A percentile compares a stretch with the other conserved stretches of the same genome.
Evolutionary conservation across 345 rosid genomes (phyloP).

Genomic region (Laguncularia racemosa): DNA sequence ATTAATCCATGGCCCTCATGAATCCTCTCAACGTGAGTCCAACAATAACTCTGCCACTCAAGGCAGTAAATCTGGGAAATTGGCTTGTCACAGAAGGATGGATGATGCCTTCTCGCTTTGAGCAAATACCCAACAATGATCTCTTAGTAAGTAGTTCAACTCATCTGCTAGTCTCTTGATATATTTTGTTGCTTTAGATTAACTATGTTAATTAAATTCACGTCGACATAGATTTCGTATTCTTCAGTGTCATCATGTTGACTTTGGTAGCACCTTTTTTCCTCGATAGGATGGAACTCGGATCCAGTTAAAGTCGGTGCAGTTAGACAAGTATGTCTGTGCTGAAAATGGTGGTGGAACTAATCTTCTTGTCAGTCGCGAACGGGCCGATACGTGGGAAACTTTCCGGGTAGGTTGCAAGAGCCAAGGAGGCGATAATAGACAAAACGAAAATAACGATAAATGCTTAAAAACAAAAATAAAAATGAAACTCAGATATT

Average conservation of each 20-base stretch:
- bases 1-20: too few relatives aligned
- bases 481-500: too few relatives aligned
- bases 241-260: neutral
- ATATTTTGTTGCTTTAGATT: too few relatives aligned
- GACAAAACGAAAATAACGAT: too few relatives aligned
- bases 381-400: constrained; percentile 25
- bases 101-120: constrained; percentile 3
- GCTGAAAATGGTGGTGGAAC: constrained; percentile 26
- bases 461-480: too few relatives aligned
- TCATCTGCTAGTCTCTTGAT: neutral
- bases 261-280: neutral
- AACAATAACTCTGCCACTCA: too few relatives aligned
- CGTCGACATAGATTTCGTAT: too few relatives aligned
- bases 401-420: constrained; percentile 20
- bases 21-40: too few relatives aligned
- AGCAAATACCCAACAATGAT: neutral
- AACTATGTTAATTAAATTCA: too few relatives aligned
- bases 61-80: too few relatives aligned
- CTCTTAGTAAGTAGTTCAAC: neutral
- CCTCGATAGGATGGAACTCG: constrained; percentile 31
- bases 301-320: constrained; percentile 25
- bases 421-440: too few relatives aligned
- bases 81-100: too few relatives aligned
- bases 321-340: constrained; percentile 15
- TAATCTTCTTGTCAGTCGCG: neutral